A percentile compares a stretch with the other conserved stretches of the same genome.
Conservation (phyloP, 1,139 yeast species). For the Yamadazyma oceani region DNA sequence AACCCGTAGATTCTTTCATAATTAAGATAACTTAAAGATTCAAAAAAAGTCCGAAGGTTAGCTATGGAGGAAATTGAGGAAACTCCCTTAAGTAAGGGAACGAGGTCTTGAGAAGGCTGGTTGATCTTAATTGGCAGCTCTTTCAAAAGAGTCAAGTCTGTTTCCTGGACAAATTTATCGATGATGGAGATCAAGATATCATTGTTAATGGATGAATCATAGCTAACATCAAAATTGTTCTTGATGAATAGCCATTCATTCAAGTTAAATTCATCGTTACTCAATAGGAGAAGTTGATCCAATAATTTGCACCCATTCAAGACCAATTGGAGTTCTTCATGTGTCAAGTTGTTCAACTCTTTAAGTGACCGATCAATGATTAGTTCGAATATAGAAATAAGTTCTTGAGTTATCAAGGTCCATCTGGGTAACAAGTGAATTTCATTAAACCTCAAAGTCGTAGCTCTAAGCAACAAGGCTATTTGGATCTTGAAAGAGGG, state of each 20-base stretch:
- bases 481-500: conserved; percentile 44
- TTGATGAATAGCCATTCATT: conserved; percentile 85
- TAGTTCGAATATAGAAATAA: conserved; percentile 53
- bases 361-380: conserved; percentile 30
- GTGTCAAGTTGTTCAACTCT: conserved; percentile 32
- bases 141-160: conserved; percentile 37
- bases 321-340: conserved; percentile 42
- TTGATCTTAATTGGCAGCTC: conserved; percentile 32
- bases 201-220: conserved; percentile 6
- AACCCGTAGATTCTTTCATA: conserved; percentile 73
- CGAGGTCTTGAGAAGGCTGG: conserved; percentile 17
- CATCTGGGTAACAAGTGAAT: conserved; percentile 69
- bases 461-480: conserved; percentile 59
- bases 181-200: conserved; percentile 52
- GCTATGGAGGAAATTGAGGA: conserved; percentile 44
- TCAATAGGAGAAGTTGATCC: conserved; percentile 67
- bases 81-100: conserved; percentile 52
- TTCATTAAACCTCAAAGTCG: conserved; percentile 61
- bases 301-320: conserved; percentile 72
- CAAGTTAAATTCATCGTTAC: conserved; percentile 76
- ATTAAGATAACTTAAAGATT: conserved; percentile 65
- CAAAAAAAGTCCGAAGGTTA: conserved; percentile 66
- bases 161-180: conserved; percentile 48
- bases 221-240: conserved; percentile 54
- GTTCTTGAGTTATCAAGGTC: conserved; percentile 64